Evolutionary conservation across 345 rosid genomes (phyloP).

Genomic region (Brassica incana): DNA sequence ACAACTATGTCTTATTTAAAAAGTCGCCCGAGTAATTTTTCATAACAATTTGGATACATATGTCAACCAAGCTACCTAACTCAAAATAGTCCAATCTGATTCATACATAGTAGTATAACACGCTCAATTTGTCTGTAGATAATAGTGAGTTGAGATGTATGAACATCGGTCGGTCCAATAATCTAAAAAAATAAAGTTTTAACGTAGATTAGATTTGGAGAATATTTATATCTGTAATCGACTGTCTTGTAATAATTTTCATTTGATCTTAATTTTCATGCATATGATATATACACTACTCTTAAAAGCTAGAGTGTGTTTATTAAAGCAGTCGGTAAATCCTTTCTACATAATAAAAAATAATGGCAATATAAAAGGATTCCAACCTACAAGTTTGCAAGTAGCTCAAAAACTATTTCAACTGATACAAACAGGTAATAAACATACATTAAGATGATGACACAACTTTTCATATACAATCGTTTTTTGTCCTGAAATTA

Average conservation of each 20-base stretch:
- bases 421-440: not conserved
- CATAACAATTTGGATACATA: not conserved
- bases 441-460: not conserved
- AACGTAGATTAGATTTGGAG: too few species aligned
- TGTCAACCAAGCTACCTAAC: conserved; percentile 10
- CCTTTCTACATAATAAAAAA: not conserved
- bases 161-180: too few species aligned
- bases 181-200: too few species aligned
- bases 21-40: not conserved
- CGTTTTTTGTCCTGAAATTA: not conserved
- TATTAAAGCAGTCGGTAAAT: conserved; percentile 13
- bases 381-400: not conserved
- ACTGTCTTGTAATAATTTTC: not conserved
- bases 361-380: not conserved
- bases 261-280: not conserved
- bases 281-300: not conserved
- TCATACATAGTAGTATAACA: not conserved
- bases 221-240: too few species aligned
- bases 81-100: not conserved
- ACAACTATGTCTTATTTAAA: not conserved
- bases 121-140: not conserved
- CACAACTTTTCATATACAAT: not conserved
- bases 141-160: too few species aligned
- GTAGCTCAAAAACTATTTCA: not conserved
- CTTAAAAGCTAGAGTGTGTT: not conserved